Evolutionary conservation across 2,329 filamentous ascomycete species (phyloP), one percentile per base, ranked within the genome.

Genomic region (Ophiocordyceps unilateralis): DNA sequence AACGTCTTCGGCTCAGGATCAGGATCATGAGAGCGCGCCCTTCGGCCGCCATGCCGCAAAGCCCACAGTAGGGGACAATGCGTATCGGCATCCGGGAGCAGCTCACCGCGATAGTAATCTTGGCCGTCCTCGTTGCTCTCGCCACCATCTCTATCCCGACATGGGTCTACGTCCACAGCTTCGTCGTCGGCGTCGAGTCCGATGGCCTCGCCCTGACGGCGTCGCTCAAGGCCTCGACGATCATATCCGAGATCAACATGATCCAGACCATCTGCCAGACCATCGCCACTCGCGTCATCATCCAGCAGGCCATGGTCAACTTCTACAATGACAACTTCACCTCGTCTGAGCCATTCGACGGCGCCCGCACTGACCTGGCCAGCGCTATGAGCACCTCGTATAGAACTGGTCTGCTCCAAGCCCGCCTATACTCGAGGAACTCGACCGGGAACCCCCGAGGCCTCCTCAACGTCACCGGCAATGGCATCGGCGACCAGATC

Each of bases 1-100:
- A 15, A 7, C n/a, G 32, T 14, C 32, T n/a, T n/a, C n/a, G n/a
- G n/a, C n/a, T n/a, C n/a, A n/a, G n/a, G 15, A 40, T 41, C 28
- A 40, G 24, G 39, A 43, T 17, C 20, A 40, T 43, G 42, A 17
- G 26, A 20, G 38, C 37, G 20, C 15, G 38, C 12, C 28, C 21
- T 21, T 43, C 17, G 20, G 6, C n/a, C 24, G 20, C 23, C 20
- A 40, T 40, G 20, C 28, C 42, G 26, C 32, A n/a, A 10, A 22
- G 30, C 40, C 40, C 4, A 40, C 3, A 12, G 20, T 30, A 34
- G 15, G 6, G 15, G 32, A 34, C 15, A 17, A 89, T 94, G 84
- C 78, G 86, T 60, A 76, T 94, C 58, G 81, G 83, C 45, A 94
- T 94, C 55, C 76, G 86, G 51, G 80, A 88, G 64, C 88, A 95